Evolutionary conservation across 2,329 filamentous ascomycete genomes (phyloP), one percentile per base, ranked within the genome.

Genomic region (Trichoderma atroviride): DNA sequence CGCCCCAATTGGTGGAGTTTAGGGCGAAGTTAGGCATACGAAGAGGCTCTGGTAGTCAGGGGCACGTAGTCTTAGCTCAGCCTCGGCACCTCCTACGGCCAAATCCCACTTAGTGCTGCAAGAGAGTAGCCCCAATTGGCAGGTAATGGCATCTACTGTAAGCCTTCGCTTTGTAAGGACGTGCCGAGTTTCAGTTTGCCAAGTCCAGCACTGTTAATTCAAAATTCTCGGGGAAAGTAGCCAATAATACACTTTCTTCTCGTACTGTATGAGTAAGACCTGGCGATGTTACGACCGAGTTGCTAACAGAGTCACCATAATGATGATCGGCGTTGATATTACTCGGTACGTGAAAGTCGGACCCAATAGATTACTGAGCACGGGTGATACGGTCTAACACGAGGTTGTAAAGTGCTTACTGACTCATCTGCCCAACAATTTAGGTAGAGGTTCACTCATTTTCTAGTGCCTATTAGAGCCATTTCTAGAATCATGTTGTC

Each of bases 51-150:
- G 29, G 31, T 24, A 65, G 37, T 35, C 47, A 53, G 37, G 52
- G 62, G 22, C 53, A 22, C 22, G 52, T 9, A 57, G 52, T 16
- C 47, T 65, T 43, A 56, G 62, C 33, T 19, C 16, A 57, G 19
- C 16, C 22, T 65, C 62, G 62, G 62, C 56, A 65, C 22, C 33
- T 65, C 47, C 24, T 56, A 19, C 62, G 62, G 62, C 52, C 16
- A 27, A 65, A 65, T 65, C 35, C 29, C 52, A 57, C 52, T 57
- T 57, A 37, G 52, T 52, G 24, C 14, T 27, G 62, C 40, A 24
- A 57, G 62, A 47, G 24, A 10, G 2, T 65, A 47, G 56, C 2
- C 52, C 35, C 6, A 65, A 65, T 57, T 19, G 13, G 62, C 62
- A 65, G 62, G 62, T 65, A 27, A n/a, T 53, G 62, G 40, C 29